Evolutionary conservation across 2,329 filamentous ascomycete species (phyloP), one percentile per base, ranked within the genome.

Genomic region (Mollisiaceae sp.): DNA sequence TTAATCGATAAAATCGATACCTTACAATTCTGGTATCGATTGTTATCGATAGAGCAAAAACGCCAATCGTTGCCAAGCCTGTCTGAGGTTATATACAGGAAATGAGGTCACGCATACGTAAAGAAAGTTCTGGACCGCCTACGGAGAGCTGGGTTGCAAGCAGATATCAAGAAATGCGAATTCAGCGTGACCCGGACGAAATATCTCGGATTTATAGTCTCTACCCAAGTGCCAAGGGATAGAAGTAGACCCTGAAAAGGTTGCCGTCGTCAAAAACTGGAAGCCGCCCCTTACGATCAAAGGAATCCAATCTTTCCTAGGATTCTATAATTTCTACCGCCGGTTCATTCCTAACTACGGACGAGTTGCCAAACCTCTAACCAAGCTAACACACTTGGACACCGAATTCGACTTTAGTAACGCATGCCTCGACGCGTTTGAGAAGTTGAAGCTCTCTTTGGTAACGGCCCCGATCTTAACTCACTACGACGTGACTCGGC

Each of bases 251-350:
- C 60, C 45, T 9, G 57, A 66, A 18, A 68, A 68, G 38, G 38
- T 64, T 9, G n/a, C 8, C 4, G 18, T 56, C 15, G 39, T 65
- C 14, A 1, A 38, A 2, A 50, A 59, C 8, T 65, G 24, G 41
- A 20, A 43, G 3, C 12, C 15, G 1, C 55, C 20, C 6, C 9
- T 24, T 8, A 54, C 22, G 22, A 20, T 54, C 4, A 22, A 11
- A 35, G 20, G 9, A 14, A 54, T 59, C 5, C 22, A 65, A 43
- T 59, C 18, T 6, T 65, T 63, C 27, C 24, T 67, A 11, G 50
- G 65, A 0, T 69, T 69, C 36, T 67, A 27, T 38, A 65, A 66
- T 20, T 69, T 68, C 55, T 69, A 68, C 55, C n/a, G 59, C 0
- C 54, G 54, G 14, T 67, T 67, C 62, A 69, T 69, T 39, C 4